Evolutionary conservation across 208 protist genomes (phyloP).

Genomic region (Cochliopodium minus): DNA sequence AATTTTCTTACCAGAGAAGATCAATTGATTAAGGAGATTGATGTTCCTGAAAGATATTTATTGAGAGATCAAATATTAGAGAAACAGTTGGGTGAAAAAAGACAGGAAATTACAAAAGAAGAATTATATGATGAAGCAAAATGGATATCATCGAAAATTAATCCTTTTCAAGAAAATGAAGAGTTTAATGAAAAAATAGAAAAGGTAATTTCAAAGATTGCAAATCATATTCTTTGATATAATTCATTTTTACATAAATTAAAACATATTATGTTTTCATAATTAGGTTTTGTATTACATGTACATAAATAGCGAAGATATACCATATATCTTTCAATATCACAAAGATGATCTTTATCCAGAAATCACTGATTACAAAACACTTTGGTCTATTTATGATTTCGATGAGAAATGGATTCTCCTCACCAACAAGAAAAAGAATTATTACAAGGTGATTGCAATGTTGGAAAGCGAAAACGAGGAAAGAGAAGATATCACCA

Average conservation of each 20-base stretch:
- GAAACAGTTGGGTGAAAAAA: not conserved
- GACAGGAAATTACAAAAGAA: not conserved
- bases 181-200: not conserved
- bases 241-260: not conserved
- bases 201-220: too few species aligned
- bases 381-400: constrained; percentile 23
- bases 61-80: constrained; percentile 1
- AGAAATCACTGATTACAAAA: not conserved
- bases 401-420: constrained; percentile 21
- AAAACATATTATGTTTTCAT: not conserved
- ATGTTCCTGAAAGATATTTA: constrained; percentile 20
- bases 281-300: not conserved
- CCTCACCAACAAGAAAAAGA: constrained; percentile 6
- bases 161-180: not conserved
- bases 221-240: too few species aligned
- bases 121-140: not conserved
- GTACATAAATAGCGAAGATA: not conserved
- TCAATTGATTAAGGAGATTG: constrained; percentile 16
- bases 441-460: not conserved
- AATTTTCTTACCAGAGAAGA: constrained; percentile 24
- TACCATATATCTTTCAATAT: constrained; percentile 24
- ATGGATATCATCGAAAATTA: not conserved
- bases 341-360: constrained; percentile 11
- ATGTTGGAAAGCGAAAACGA: not conserved
- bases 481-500: not conserved